Conservation (phyloP, 1,284 basidiomycete species). For the Meripilus lineatus region DNA sequence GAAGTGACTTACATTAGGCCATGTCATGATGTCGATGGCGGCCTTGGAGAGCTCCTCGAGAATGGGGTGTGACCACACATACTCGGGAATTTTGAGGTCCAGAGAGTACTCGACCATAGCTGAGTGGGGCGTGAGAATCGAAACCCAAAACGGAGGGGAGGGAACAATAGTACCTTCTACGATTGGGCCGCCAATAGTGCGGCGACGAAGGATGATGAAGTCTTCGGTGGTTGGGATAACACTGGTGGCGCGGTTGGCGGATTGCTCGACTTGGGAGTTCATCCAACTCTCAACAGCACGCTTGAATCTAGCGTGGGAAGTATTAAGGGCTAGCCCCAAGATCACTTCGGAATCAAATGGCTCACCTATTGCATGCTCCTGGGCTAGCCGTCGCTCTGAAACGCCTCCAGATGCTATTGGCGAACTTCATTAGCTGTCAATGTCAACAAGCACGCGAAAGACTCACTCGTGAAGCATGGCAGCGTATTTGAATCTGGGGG, state of each 20-base stretch:
- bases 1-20: conserved; percentile 39
- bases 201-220: conserved; percentile 38
- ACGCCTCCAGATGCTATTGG: conserved; percentile 30
- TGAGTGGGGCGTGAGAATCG: conserved; percentile 11
- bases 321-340: conserved; percentile 3
- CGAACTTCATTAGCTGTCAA: background rate
- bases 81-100: conserved; percentile 39
- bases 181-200: conserved; percentile 39
- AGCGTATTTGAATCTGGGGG: conserved; percentile 35
- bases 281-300: conserved; percentile 36
- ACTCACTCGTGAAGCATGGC: conserved; percentile 38
- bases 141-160: conserved; percentile 1
- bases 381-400: conserved; percentile 34
- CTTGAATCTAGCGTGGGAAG: conserved; percentile 29
- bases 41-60: conserved; percentile 39
- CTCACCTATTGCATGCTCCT: conserved; percentile 33
- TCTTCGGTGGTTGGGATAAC: conserved; percentile 37
- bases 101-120: conserved; percentile 45
- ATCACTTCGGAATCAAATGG: background rate
- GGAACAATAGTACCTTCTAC: conserved; percentile 34
- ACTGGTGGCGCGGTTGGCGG: conserved; percentile 32
- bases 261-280: conserved; percentile 36
- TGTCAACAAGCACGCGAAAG: background rate
- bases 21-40: conserved; percentile 43
- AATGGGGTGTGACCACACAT: conserved; percentile 37